Conservation (phyloP, 768 basidiomycete genomes). For the Termitomyces sp. region DNA sequence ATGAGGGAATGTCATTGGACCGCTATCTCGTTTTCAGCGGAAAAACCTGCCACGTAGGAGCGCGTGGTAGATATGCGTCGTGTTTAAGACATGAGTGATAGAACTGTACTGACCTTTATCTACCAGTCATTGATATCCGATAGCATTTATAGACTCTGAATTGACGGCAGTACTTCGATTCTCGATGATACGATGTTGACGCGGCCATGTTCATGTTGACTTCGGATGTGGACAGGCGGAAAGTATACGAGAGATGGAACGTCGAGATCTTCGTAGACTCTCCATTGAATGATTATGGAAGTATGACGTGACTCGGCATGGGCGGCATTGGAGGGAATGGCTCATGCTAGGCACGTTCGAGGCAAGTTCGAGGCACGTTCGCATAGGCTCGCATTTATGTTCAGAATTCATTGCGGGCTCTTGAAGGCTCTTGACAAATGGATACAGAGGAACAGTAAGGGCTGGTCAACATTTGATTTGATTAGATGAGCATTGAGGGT, state of each 20-base stretch:
- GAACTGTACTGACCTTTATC: background rate
- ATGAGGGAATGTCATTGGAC: background rate
- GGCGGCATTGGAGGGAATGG: background rate
- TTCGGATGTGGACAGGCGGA: background rate
- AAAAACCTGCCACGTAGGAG: background rate
- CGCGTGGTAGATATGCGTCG: background rate
- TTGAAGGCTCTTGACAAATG: background rate
- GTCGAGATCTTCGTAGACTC: background rate
- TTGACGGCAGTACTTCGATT: background rate
- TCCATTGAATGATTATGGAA: background rate
- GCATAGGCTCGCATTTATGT: background rate
- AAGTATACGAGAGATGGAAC: background rate
- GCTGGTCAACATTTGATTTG: background rate
- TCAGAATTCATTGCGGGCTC: background rate
- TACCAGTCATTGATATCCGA: background rate
- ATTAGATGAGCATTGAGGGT: background rate
- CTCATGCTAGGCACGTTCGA: background rate
- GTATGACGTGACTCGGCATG: background rate
- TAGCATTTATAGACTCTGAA: background rate
- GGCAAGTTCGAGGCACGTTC: constrained; percentile 1
- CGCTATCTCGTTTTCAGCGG: background rate
- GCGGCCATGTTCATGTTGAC: background rate
- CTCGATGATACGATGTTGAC: background rate
- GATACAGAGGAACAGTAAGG: background rate
- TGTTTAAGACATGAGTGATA: background rate